Conservation (phyloP, 352 stramenopile genomes). For the Globisporangium nodosum region DNA sequence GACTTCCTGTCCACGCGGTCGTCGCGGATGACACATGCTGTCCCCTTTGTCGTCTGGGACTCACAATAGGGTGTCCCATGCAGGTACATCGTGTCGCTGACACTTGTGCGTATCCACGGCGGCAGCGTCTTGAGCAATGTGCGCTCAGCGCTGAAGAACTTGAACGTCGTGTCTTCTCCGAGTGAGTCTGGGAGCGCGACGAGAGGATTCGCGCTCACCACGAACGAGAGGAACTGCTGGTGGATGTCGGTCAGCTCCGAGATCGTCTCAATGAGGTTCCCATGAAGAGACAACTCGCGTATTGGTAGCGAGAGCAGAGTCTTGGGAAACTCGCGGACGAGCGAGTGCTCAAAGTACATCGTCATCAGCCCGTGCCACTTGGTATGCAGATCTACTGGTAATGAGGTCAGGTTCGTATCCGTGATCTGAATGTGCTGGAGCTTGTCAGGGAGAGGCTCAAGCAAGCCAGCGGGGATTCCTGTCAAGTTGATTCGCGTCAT, state of each 20-base stretch:
- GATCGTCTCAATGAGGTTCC: too few species aligned
- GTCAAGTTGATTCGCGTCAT: constrained; percentile 8
- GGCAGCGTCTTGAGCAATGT: not conserved
- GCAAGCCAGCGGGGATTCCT: not conserved
- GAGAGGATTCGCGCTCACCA: constrained; percentile 1
- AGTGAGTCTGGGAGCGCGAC: not conserved
- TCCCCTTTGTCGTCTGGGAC: too few species aligned
- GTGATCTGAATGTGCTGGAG: constrained; percentile 21
- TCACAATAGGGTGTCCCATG: too few species aligned
- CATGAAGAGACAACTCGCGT: too few species aligned
- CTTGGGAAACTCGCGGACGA: too few species aligned
- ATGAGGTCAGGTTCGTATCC: constrained; percentile 18
- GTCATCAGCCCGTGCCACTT: too few species aligned
- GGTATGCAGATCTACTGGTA: not conserved
- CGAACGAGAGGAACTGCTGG: constrained; percentile 1
- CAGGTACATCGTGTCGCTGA: too few species aligned
- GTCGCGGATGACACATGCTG: too few species aligned
- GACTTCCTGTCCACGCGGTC: too few species aligned
- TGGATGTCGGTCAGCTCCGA: constrained; percentile 4
- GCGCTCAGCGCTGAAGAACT: not conserved
- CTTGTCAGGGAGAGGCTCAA: not conserved
- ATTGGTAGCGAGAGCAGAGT: too few species aligned
- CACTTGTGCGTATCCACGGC: not conserved
- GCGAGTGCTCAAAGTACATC: too few species aligned
- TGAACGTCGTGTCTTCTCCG: not conserved